These are phyloP conservation scores for Colletotrichum sp. DNA, from an alignment of 2,329 filamentous ascomycete species.

Conservation along the genomic window DNA sequence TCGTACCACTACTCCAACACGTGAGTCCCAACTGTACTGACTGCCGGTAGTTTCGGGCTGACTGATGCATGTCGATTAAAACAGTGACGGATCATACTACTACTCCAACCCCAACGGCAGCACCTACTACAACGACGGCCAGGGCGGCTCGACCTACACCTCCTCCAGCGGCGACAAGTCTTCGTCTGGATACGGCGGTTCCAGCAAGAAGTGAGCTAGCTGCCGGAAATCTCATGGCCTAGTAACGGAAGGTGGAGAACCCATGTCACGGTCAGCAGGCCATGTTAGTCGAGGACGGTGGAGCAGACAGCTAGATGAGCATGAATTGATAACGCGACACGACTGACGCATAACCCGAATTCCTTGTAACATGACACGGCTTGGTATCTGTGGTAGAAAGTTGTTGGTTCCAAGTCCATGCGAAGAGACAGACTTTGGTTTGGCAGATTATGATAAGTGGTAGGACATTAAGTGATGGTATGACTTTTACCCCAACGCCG, in stretches of 20 bases:
- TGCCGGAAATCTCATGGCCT: neutral
- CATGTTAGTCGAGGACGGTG: neutral
- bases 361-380: neutral
- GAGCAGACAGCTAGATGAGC: neutral
- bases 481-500: neutral
- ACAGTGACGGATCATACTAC: conserved; percentile 72
- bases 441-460: neutral
- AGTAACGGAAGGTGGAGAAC: neutral
- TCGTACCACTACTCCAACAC: conserved; percentile 72
- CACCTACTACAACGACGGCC: conserved; percentile 70
- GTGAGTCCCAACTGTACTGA: conserved; percentile 36
- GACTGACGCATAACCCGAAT: neutral
- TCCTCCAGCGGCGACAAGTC: conserved; percentile 48
- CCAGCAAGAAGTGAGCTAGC: conserved; percentile 6
- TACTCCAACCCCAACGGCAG: conserved; percentile 73
- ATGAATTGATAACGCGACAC: neutral
- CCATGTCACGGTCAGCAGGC: neutral
- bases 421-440: neutral
- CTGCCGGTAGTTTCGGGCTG: neutral
- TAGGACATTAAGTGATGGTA: neutral
- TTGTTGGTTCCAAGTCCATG: neutral
- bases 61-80: neutral
- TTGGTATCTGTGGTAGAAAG: too few species aligned
- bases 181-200: conserved; percentile 25
- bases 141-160: conserved; percentile 65